Evolutionary conservation across 139 green algal genomes (phyloP).

Genomic region (Chlorella sp.): DNA sequence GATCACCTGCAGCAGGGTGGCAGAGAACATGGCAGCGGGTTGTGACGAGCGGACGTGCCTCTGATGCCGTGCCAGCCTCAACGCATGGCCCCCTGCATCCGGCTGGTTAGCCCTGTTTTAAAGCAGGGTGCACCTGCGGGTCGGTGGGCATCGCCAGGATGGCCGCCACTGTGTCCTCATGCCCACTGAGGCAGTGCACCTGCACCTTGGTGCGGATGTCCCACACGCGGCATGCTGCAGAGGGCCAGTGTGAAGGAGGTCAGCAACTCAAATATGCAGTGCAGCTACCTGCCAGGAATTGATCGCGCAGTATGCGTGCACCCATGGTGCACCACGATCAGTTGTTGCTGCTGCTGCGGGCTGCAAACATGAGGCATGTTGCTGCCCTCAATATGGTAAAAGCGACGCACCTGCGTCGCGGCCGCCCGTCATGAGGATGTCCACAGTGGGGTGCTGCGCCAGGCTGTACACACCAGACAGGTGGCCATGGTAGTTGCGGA

Average conservation of each 20-base stretch:
- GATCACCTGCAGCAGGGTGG: constrained; percentile 80
- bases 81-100: no score
- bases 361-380: no score
- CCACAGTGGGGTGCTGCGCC: constrained; percentile 94
- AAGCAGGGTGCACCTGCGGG: constrained; percentile 80
- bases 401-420: constrained; percentile 87
- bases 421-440: constrained; percentile 95
- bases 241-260: background rate
- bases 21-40: no score
- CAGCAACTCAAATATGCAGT: background rate
- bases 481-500: constrained; percentile 98
- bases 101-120: no score
- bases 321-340: no score
- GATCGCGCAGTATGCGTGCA: no score
- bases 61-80: no score
- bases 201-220: constrained; percentile 97
- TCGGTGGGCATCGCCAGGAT: constrained; percentile 89
- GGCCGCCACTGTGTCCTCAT: constrained; percentile 94
- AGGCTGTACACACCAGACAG: constrained; percentile 97
- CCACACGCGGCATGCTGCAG: constrained; percentile 91
- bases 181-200: constrained; percentile 88
- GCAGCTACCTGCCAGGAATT: no score
- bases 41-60: no score
- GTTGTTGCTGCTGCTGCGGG: no score
- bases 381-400: no score